Evolutionary conservation across 306 rosid species (phyloP), one percentile per base, ranked within the genome.

Genomic region (Vigna trinervia): DNA sequence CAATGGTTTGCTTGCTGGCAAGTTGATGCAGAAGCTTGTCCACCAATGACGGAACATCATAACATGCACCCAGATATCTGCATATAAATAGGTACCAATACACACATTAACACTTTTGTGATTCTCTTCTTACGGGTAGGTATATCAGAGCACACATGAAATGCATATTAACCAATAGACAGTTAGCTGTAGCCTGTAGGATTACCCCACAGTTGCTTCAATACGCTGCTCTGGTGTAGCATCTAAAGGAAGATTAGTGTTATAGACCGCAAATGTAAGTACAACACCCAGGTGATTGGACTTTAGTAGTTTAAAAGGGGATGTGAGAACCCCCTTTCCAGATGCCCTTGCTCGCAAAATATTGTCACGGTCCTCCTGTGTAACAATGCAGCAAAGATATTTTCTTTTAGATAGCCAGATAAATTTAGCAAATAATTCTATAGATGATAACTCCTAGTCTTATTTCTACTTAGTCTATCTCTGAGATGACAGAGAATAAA

Each of bases 21-120:
- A 95, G 98, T 83, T 95, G 98, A 84, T 95, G 93, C 76, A 95
- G 90, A 82, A 95, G 98, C 88, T 92, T 95, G 87, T 95, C 96
- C 82, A 95, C 98, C 58, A 95, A 84, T 20, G 98, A 95, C 19
- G 96, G 98, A 61, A 95, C 92, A 79, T 95, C 98, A 28, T 95
- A 95, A 54, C 97, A 89, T 56, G 98, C 98, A 74, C 98, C 98
- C 30, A 95, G 86, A 86, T 95, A 95, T 81, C 98, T 94, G 77
- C 77, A 73, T 58, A 73, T 19, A 65, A 64, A 80, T 41, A 23
- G 62, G 56, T 36, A 66, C 61, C 77, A 71, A 51, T 15, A 69
- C 58, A 70, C 51, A 41, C 78, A 82, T 71, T 56, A 86, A 66
- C 38, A 71, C 60, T 9, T 75, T 61, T 69, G 57, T 72, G 32